Base-by-base conservation (phyloP, 805 yeast species). In the Myxozyma lipomycoides region DNA sequence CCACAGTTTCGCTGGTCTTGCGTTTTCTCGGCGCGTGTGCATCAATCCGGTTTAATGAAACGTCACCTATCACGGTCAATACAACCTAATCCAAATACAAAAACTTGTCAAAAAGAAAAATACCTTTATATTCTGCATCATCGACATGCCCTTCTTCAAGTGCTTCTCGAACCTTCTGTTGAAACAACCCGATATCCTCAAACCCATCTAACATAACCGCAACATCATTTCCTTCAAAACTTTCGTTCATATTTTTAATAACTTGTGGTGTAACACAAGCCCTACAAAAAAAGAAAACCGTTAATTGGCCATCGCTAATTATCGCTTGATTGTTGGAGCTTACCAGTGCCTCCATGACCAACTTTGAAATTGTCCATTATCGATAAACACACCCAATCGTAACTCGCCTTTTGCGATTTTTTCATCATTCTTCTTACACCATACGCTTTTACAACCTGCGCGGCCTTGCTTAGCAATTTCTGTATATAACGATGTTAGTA, bases 331-430 rank as follows among this genome's bases (percentile, higher is more conserved):
- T 9, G 24, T 28, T 2, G 21, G 9, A 19, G 26, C 43, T 19
- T 46, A 56, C 60, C 60, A 56, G 39, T 56, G 60, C 28, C 59
- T n/a, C 60, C 60, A 56, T 40, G 50, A 50, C 55, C 53, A 56
- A 5, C 49, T 25, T 45, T 56, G 60, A 40, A 35, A 43, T 22
- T 54, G 46, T 21, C 34, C 51, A 15, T 28, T 38, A 18, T 48
- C 46, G 25, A 56, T 49, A 34, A 51, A 56, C 18, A 46, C 54
- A 3, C 60, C 60, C 3, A 56, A 46, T 30, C 60, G 56, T 2
- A 56, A 46, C 35, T 54, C 59, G 6, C 60, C 60, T 32, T 55
- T 55, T 30, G 34, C 39, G 25, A 56, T 56, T 36, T 54, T 54
- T 15, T 12, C 44, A n/a, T 39, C 50, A 6, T 26, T 19, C 12